Evolutionary conservation across 2,329 filamentous ascomycete genomes (phyloP).

Genomic region (Colletotrichum cereale): DNA sequence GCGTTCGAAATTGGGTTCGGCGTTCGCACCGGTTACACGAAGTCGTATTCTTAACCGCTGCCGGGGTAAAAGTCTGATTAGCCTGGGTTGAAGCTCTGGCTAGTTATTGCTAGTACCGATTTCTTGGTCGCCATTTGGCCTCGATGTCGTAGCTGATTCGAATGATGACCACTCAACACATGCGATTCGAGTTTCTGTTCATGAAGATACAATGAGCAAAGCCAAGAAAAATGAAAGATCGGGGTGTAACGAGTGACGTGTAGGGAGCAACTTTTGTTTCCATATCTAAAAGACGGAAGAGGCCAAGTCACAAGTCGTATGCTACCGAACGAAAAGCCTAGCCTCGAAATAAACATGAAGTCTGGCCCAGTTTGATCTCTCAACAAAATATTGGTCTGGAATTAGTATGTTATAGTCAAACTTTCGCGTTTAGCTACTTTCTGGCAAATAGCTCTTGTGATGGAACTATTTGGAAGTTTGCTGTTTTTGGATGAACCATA

Average conservation of each 20-base stretch:
- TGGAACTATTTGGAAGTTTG: background rate
- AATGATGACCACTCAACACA: background rate
- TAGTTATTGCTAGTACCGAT: background rate
- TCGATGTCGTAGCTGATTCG: background rate
- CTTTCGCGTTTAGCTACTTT: background rate
- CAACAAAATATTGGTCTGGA: background rate
- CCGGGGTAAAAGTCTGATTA: too few relatives aligned
- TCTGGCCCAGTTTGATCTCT: background rate
- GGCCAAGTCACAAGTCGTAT: background rate
- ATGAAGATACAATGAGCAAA: background rate
- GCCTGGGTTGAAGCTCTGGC: too few relatives aligned
- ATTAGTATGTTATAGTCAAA: background rate
- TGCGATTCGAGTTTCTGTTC: background rate
- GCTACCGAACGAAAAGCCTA: background rate
- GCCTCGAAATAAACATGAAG: background rate
- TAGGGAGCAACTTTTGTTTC: background rate
- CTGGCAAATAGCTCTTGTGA: background rate
- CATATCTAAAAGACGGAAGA: background rate
- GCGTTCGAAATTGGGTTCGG: background rate
- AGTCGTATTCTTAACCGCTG: background rate
- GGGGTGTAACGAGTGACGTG: too few relatives aligned
- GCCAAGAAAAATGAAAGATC: background rate
- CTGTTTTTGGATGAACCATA: background rate
- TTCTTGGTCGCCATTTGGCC: background rate
- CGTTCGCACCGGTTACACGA: background rate